Evolutionary conservation across 106 monocot species (phyloP).

Genomic region (Amphibolis antarctica): DNA sequence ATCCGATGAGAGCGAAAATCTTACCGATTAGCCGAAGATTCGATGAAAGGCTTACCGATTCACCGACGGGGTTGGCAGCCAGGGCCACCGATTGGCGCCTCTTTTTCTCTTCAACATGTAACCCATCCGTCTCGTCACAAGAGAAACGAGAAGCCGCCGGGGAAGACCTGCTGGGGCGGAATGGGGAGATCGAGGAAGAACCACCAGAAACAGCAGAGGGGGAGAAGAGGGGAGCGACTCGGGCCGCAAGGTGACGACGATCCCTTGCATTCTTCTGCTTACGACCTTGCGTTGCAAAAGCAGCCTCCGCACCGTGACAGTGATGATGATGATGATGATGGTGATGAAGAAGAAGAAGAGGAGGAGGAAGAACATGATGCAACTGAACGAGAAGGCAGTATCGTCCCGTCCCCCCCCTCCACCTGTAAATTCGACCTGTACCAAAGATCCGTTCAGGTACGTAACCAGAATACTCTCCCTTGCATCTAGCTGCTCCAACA

Average conservation of each 20-base stretch:
- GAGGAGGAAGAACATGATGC: conserved; percentile 8
- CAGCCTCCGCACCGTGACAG: too few relatives aligned
- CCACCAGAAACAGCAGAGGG: neutral
- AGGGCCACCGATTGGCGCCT: too few relatives aligned
- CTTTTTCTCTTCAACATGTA: too few relatives aligned
- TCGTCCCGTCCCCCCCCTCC: neutral
- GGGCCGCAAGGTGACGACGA: conserved; percentile 12
- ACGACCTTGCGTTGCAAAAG: conserved; percentile 16
- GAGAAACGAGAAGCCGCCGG: too few relatives aligned
- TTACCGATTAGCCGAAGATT: too few relatives aligned
- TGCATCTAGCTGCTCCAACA: too few relatives aligned
- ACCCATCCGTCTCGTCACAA: too few relatives aligned
- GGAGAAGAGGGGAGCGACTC: neutral
- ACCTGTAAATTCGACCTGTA: conserved; percentile 66
- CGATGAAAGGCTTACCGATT: too few relatives aligned
- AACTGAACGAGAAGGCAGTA: neutral
- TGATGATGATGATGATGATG: conserved; percentile 1
- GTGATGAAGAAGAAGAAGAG: conserved; percentile 11
- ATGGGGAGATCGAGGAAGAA: neutral
- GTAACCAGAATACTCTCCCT: too few relatives aligned
- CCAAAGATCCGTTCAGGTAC: conserved; percentile 49
- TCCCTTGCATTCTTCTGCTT: conserved; percentile 58
- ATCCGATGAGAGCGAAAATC: too few relatives aligned
- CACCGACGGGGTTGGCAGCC: too few relatives aligned
- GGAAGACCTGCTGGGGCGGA: too few relatives aligned